Base-by-base conservation (phyloP, 805 yeast species). In the Yueomyces sp. region DNA sequence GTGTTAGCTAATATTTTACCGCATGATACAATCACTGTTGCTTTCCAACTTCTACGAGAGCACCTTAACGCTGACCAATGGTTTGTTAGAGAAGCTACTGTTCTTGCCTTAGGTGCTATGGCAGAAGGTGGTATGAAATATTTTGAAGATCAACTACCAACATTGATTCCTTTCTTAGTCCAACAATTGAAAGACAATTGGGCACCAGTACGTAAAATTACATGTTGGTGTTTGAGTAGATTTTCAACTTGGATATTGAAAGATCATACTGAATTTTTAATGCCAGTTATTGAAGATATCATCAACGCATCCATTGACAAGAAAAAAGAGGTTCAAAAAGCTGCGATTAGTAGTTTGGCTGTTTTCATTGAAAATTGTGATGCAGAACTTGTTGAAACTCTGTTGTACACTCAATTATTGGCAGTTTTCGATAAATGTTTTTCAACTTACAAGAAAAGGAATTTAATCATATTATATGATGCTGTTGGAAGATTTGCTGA, bases 211-310 rank as follows among this genome's bases (percentile, higher is more conserved):
- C 73, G 97, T 51, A 94, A 86, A 61, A 92, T 92, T 42, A 68
- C 95, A 0, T 90, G 97, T 66, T 92, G 98, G 98, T 85, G 97
- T 0, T 65, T 92, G 40, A 81, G 95, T 39, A 72, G 97, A 44
- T 92, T 81, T 59, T 74, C 92, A 0, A 55, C 73, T 3, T 87
- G 96, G 95, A 81, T 90, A 27, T 74, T 85, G 41, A 69, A 70
- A 4, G 85, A 83, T 56, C 82, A 75, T 57, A 72, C 86, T 6
- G 72, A 67, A 48, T 82, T 81, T 54, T 81, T 84, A 57, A 67
- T 73, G 45, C 92, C 92, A 4, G 85, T 92, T 0, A 71, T 92
- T 46, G 79, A 82, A 52, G 75, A 92, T 2, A 72, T 92, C 40
- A 72, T 92, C 57, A 66, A 60, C 41, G 82, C 92, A 62, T 77